Evolutionary conservation across 164 flowering plant species (phyloP).

Genomic region (Vitis rupestris): DNA sequence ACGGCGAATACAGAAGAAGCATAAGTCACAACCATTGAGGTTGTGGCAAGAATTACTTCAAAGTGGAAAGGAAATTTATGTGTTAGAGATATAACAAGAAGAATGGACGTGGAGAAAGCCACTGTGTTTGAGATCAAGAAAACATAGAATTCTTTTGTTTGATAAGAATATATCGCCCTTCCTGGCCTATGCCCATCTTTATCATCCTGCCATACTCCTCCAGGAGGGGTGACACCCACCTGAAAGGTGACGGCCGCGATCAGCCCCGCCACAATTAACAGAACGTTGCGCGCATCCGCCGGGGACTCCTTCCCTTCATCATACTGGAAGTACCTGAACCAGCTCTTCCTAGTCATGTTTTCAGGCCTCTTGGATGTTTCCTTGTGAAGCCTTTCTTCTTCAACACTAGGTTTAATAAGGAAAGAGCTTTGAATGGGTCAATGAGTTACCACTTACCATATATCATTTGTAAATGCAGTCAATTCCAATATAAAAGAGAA

Average conservation of each 20-base stretch:
- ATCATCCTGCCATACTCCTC: constrained; percentile 7
- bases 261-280: constrained; percentile 1
- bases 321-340: constrained; percentile 8
- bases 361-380: too few relatives aligned
- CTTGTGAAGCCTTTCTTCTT: too few relatives aligned
- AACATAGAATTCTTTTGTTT: constrained; percentile 2
- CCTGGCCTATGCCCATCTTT: neutral
- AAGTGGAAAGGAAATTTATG: constrained; percentile 17
- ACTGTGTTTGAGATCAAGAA: constrained; percentile 18
- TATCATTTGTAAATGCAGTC: too few relatives aligned
- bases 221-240: constrained; percentile 4
- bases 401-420: too few relatives aligned
- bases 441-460: too few relatives aligned
- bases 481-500: too few relatives aligned
- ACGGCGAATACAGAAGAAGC: constrained; percentile 15
- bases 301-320: neutral
- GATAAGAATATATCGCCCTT: constrained; percentile 7
- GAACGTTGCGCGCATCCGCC: neutral
- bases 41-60: constrained; percentile 11
- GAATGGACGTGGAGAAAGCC: constrained; percentile 18
- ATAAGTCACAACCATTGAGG: constrained; percentile 17
- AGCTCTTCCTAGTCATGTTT: neutral
- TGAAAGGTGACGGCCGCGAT: constrained; percentile 6
- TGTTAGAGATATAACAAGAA: constrained; percentile 13
- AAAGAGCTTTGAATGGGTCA: too few relatives aligned